Conservation (phyloP, 768 basidiomycete genomes). For the Mrakia hoshinonis region DNA sequence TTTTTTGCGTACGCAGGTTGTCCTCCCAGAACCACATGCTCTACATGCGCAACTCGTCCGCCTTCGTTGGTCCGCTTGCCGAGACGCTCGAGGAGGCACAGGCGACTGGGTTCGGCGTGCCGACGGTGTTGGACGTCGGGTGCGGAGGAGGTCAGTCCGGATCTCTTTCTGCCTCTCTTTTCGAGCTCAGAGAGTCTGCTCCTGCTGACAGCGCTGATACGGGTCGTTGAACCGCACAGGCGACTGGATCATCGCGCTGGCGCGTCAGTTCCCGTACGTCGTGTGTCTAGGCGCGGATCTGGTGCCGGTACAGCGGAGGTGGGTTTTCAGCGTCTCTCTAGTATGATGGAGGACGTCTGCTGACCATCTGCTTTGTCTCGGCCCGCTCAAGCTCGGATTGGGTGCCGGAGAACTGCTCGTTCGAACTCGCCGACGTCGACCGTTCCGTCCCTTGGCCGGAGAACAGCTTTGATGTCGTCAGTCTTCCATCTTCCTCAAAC, state of each 20-base stretch:
- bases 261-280: conserved; percentile 12
- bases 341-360: background rate
- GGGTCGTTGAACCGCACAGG: too few species aligned
- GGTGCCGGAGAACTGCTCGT: conserved; percentile 12
- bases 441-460: conserved; percentile 14
- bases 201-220: background rate
- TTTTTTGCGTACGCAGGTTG: background rate
- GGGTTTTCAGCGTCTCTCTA: background rate
- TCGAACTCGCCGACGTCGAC: conserved; percentile 22
- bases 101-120: background rate
- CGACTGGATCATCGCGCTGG: conserved; percentile 21
- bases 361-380: background rate
- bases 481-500: background rate
- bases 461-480: conserved; percentile 17
- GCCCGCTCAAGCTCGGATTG: too few species aligned
- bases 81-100: conserved; percentile 10
- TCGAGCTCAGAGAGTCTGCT: background rate
- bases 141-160: conserved; percentile 6
- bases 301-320: conserved; percentile 11
- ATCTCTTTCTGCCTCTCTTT: background rate
- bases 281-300: conserved; percentile 12
- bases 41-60: background rate
- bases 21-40: conserved; percentile 11
- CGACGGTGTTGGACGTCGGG: conserved; percentile 8
- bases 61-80: conserved; percentile 18